Percentiles rank a stretch among this genome's conserved stretches.
Conservation (phyloP, 139 green algal genomes). For the Haematococcus lacustris region DNA sequence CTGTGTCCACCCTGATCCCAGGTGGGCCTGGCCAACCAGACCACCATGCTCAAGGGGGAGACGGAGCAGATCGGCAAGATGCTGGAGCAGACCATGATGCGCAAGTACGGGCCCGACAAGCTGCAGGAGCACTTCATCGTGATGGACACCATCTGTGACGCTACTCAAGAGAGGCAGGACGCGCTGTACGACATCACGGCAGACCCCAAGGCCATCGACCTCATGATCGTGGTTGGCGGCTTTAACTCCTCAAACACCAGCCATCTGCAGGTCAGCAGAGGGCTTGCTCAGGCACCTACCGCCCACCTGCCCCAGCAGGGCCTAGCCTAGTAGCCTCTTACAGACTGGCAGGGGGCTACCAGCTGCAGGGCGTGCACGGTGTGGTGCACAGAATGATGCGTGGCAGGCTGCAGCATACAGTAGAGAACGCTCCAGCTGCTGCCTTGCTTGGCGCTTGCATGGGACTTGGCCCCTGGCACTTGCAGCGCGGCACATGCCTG, state of each 20-base stretch:
- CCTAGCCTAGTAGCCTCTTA: too few relatives aligned
- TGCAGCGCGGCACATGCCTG: too few relatives aligned
- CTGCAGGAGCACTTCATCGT: conserved; percentile 93
- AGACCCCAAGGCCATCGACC: conserved; percentile 61
- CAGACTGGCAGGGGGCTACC: too few relatives aligned
- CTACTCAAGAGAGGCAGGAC: conserved; percentile 95
- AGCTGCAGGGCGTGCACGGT: too few relatives aligned
- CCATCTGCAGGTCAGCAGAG: conserved; percentile 75
- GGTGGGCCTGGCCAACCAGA: conserved; percentile 98
- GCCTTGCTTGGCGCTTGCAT: too few relatives aligned
- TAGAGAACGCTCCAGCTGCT: too few relatives aligned
- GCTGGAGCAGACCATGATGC: conserved; percentile 93
- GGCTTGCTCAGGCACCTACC: too few relatives aligned
- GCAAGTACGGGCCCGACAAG: conserved; percentile 82
- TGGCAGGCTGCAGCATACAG: too few relatives aligned
- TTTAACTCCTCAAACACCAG: conserved; percentile 98
- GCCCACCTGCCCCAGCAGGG: too few relatives aligned
- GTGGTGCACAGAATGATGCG: too few relatives aligned
- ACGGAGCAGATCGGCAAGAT: conserved; percentile 96
- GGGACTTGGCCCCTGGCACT: too few relatives aligned
- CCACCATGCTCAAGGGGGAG: conserved; percentile 98
- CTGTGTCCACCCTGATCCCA: too few relatives aligned
- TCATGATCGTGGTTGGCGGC: conserved; percentile 97
- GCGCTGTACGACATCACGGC: conserved; percentile 86
- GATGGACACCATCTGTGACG: conserved; percentile 99